Conservation (phyloP, 345 rosid genomes). For the Syzygium aromaticum region DNA sequence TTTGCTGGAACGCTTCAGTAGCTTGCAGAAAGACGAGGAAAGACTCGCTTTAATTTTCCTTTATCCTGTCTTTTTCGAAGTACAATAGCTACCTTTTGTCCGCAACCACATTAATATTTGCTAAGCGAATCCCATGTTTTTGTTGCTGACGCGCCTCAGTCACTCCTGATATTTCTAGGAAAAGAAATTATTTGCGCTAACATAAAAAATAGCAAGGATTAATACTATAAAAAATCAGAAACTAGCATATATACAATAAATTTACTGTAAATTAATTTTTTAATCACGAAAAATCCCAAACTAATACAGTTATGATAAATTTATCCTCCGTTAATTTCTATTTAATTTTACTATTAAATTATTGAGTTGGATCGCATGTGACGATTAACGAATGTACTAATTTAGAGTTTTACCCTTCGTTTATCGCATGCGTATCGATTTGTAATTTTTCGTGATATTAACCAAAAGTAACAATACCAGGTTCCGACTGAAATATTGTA, state of each 20-base stretch:
- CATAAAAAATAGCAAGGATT: background rate
- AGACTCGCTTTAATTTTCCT: background rate
- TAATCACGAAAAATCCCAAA: no score
- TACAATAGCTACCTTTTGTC: background rate
- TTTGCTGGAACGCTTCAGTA: background rate
- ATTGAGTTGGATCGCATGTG: no score
- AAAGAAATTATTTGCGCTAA: background rate
- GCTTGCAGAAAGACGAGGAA: background rate
- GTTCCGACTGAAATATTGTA: background rate
- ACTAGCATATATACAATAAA: no score
- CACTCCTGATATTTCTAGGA: background rate
- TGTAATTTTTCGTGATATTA: no score
- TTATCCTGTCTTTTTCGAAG: background rate
- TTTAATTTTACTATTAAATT: no score
- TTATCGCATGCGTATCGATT: no score
- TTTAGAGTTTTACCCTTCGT: no score
- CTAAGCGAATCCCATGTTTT: background rate
- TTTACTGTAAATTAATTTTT: no score
- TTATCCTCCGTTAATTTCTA: no score
- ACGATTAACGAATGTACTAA: fast-evolving
- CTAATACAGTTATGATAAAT: no score
- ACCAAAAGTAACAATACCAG: background rate
- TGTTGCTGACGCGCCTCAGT: background rate
- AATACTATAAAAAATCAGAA: no score
- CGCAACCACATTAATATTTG: background rate